Evolutionary conservation across 1,139 yeast species (phyloP).

Genomic region (Pichia norvegensis): DNA sequence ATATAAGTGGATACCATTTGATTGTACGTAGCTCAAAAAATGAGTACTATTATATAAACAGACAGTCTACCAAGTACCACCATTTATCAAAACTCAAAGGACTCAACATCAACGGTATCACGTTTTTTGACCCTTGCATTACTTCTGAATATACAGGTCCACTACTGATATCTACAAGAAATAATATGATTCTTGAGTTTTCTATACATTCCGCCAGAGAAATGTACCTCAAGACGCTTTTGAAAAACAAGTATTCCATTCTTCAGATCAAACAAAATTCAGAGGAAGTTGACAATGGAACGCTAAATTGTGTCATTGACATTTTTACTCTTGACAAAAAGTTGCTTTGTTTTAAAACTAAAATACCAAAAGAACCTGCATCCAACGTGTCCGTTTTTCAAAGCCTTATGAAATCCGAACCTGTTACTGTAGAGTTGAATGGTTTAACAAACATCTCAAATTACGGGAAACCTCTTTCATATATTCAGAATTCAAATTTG

Average conservation of each 20-base stretch:
- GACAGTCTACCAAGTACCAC: slow-evolving; percentile 31
- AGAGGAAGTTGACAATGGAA: not conserved
- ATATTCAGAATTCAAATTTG: not conserved
- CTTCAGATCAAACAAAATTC: slow-evolving; percentile 3
- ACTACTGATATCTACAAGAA: slow-evolving; percentile 40
- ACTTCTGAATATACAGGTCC: slow-evolving; percentile 35
- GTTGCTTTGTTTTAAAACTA: not conserved
- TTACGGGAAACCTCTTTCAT: not conserved
- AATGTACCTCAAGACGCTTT: slow-evolving; percentile 33
- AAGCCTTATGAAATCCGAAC: slow-evolving; percentile 18
- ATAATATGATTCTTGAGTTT: slow-evolving; percentile 41
- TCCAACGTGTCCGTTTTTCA: slow-evolving; percentile 10
- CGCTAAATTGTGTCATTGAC: slow-evolving; percentile 1
- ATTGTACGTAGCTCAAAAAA: slow-evolving; percentile 38
- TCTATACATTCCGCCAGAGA: slow-evolving; percentile 37
- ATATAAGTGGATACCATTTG: slow-evolving; percentile 43
- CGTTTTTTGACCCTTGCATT: slow-evolving; percentile 36
- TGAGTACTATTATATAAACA: slow-evolving; percentile 40
- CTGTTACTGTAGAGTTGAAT: not conserved
- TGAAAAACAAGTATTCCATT: slow-evolving; percentile 24
- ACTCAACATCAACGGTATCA: slow-evolving; percentile 33
- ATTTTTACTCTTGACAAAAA: slow-evolving; percentile 3
- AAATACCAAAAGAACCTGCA: slow-evolving; percentile 10
- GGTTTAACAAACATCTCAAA: not conserved
- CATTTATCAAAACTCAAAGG: slow-evolving; percentile 37